These are phyloP conservation scores for Phoma sp. DNA, from an alignment of 2,329 filamentous ascomycete species.

Conservation along the genomic window DNA sequence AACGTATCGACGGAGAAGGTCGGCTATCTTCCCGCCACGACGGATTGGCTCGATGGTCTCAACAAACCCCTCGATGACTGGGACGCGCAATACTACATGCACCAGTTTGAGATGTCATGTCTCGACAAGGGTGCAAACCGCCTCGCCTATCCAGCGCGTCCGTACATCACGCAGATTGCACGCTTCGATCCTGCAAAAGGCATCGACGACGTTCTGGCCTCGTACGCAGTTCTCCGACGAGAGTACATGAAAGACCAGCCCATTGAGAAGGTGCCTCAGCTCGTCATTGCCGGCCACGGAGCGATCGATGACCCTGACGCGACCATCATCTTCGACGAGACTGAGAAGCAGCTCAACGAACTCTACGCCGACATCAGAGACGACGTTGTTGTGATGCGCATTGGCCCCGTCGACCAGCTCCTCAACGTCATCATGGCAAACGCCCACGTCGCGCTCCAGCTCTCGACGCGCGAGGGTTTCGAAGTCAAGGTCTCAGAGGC, in stretches of 20 bases:
- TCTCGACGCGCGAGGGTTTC: conserved; percentile 82
- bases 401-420: conserved; percentile 79
- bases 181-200: conserved; percentile 86
- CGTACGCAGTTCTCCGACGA: conserved; percentile 75
- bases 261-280: conserved; percentile 66
- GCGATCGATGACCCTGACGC: conserved; percentile 84
- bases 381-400: conserved; percentile 76
- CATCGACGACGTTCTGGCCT: conserved; percentile 76
- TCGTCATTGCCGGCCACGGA: conserved; percentile 79
- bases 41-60: conserved; percentile 82
- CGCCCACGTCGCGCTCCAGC: conserved; percentile 75
- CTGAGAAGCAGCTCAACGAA: conserved; percentile 69
- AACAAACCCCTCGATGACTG: conserved; percentile 76
- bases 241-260: conserved; percentile 61
- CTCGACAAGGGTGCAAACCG: conserved; percentile 65
- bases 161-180: conserved; percentile 81
- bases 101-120: conserved; percentile 72
- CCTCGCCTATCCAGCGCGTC: conserved; percentile 64
- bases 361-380: conserved; percentile 57
- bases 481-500: conserved; percentile 88
- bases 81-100: conserved; percentile 75
- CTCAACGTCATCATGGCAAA: conserved; percentile 78
- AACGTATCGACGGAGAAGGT: conserved; percentile 71
- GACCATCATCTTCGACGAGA: conserved; percentile 73
- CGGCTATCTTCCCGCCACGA: conserved; percentile 79